These are phyloP conservation scores for Fusarium anthophilum DNA, from an alignment of 2,329 filamentous ascomycete species.

Conservation along the genomic window DNA sequence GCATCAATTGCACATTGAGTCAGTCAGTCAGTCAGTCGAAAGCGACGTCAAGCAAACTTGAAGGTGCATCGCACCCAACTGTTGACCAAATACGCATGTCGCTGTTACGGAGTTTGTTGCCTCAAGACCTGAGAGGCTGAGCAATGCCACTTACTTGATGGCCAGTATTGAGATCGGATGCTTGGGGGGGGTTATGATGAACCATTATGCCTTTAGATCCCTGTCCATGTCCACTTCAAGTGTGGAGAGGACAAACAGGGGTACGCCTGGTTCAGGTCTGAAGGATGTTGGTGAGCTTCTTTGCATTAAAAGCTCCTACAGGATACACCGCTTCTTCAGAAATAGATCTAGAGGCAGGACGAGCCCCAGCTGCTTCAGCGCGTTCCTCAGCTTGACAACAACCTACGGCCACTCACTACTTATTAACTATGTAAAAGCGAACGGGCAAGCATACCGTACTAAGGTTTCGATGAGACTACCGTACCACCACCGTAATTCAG, in stretches of 20 bases:
- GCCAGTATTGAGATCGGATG: neutral
- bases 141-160: neutral
- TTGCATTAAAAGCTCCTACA: neutral
- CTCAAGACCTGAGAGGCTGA: constrained; percentile 3
- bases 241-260: constrained; percentile 30
- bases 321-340: constrained; percentile 34
- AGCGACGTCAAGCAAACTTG: neutral
- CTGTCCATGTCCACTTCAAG: constrained; percentile 3
- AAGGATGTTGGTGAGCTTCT: constrained; percentile 8
- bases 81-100: neutral
- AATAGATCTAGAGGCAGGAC: neutral
- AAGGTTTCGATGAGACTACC: neutral
- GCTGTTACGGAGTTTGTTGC: neutral
- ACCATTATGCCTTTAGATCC: neutral
- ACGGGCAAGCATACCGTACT: neutral
- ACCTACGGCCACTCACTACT: neutral
- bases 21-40: neutral
- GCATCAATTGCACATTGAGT: neutral
- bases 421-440: neutral
- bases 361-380: neutral
- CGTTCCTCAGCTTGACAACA: neutral
- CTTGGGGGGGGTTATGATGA: neutral
- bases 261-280: neutral
- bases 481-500: neutral
- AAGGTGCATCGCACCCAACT: neutral